A percentile compares a stretch with the other conserved stretches of the same genome.
Conservation (phyloP, 179 eudicot genomes). For the Vitellaria paradoxa region DNA sequence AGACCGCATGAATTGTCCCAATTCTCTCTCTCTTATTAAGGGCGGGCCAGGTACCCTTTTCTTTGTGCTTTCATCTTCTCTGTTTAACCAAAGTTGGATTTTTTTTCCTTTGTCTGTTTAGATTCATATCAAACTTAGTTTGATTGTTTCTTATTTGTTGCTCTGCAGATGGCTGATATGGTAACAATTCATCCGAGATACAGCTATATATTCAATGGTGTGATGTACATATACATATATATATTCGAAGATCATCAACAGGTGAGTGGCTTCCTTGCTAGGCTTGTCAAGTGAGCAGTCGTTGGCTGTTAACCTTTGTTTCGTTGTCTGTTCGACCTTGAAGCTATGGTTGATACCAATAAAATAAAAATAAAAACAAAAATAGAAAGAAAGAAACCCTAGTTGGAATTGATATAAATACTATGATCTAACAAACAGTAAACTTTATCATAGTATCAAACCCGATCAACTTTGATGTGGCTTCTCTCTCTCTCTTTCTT, state of each 20-base stretch:
- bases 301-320: slow-evolving; percentile 31
- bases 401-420: too few species aligned
- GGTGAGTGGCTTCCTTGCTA: slow-evolving; percentile 46
- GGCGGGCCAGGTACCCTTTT: too few species aligned
- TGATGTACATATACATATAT: background rate
- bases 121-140: too few species aligned
- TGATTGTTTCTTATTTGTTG: background rate
- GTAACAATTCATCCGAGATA: background rate
- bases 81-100: background rate
- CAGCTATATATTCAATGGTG: too few species aligned
- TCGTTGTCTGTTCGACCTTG: slow-evolving; percentile 58
- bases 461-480: too few species aligned
- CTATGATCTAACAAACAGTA: too few species aligned
- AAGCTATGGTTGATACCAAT: slow-evolving; percentile 6
- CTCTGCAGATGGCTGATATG: slow-evolving; percentile 9
- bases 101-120: too few species aligned
- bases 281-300: slow-evolving; percentile 41
- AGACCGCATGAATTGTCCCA: background rate
- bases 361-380: too few species aligned
- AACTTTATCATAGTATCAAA: too few species aligned
- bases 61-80: background rate
- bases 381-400: too few species aligned
- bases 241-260: background rate
- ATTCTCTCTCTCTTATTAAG: too few species aligned
- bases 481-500: too few species aligned